Evolutionary conservation across 2,329 filamentous ascomycete genomes (phyloP), one percentile per base, ranked within the genome.

Genomic region (Fusarium secorum): DNA sequence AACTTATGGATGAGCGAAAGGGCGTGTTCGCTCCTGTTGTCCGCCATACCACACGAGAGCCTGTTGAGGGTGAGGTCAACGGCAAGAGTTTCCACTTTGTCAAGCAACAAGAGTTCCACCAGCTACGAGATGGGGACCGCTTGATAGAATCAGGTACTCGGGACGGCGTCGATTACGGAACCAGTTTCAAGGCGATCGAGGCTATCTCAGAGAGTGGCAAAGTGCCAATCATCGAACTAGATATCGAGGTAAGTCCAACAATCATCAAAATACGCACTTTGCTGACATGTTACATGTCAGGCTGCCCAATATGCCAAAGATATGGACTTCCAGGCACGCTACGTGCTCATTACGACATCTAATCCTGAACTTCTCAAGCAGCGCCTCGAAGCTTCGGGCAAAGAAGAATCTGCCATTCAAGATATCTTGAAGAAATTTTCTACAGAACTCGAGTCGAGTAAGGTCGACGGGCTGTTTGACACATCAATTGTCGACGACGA

Each of bases 11-110:
- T 32, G 85, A 87, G 60, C 88, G 89, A 77, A 88, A 88, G 11
- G 87, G 88, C 55, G 88, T 89, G 24, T 94, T 95, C 74, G 89
- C 86, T 24, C 81, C 80, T 51, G 87, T 89, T 14, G 79, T 85
- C 18, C 83, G 83, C 17, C 87, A 90, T 73, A 88, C 88, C 6
- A 89, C 86, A 7, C 82, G 87, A 20, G 78, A 80, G 30, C 81
- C 85, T 5, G 75, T 76, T 13, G 84, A 86, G 20, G 85, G 83
- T 10, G 88, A 90, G 73, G 75, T 81, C n/a, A 79, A 84, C 39
- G 87, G 86, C 35, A 80, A 83, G 61, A 80, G 84, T 57, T 89
- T 85, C 70, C 82, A 87, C 67, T 89, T 89, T 63, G 88, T 92
- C 44, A 84, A 84, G 51, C 76, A 81, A 8, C 85, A 85, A 55